Evolutionary conservation across 768 basidiomycete species (phyloP).

Genomic region (Calocybe indica): DNA sequence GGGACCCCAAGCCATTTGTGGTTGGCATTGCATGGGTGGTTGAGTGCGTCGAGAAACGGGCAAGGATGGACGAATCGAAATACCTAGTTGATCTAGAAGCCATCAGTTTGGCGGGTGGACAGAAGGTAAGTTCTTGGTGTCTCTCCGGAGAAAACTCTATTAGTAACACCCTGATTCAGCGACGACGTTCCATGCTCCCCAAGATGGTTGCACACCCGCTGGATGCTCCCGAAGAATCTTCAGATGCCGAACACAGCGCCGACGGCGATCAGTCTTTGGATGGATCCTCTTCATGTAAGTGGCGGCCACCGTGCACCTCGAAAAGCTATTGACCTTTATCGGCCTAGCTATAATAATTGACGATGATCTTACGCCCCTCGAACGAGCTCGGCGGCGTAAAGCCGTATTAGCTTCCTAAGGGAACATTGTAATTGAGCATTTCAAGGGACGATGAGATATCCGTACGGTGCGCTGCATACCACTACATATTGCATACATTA

Average conservation of each 20-base stretch:
- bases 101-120: constrained; percentile 50
- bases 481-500: no score
- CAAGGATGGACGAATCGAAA: constrained; percentile 55
- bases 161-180: constrained; percentile 28
- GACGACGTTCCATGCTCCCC: constrained; percentile 71
- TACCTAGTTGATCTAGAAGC: constrained; percentile 63
- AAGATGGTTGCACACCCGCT: constrained; percentile 40
- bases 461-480: no score
- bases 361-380: constrained; percentile 61
- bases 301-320: neutral
- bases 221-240: constrained; percentile 15
- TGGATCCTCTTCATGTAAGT: constrained; percentile 39
- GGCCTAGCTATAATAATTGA: constrained; percentile 35
- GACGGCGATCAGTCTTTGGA: constrained; percentile 38
- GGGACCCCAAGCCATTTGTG: constrained; percentile 65
- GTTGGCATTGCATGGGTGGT: constrained; percentile 90
- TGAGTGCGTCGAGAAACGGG: constrained; percentile 69
- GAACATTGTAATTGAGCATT: no score
- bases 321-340: constrained; percentile 8
- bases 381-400: constrained; percentile 56
- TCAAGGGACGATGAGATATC: no score
- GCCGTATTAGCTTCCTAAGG: constrained; percentile 7
- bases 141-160: constrained; percentile 2
- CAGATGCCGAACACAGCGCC: constrained; percentile 13
- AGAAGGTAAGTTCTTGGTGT: constrained; percentile 42